Percentiles rank a stretch among this genome's conserved stretches.
Conservation (phyloP, 2,329 filamentous ascomycete species). For the Penicillium italicum region DNA sequence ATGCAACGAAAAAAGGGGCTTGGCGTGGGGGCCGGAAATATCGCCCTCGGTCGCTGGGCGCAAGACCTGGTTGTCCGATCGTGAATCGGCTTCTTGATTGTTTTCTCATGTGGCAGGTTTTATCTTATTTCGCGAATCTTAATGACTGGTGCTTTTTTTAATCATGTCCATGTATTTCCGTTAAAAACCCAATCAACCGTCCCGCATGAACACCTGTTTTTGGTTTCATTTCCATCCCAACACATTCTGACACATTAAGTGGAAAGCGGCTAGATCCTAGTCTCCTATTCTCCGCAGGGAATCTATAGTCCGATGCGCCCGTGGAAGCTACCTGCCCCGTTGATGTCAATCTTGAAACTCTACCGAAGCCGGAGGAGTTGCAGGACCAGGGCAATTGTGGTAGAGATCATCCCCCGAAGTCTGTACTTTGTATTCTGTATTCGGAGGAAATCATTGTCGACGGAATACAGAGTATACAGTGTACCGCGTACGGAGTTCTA, state of each 20-base stretch:
- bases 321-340: neutral
- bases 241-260: neutral
- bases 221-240: neutral
- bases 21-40: conserved; percentile 8
- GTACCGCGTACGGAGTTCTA: neutral
- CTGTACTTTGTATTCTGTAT: neutral
- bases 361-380: neutral
- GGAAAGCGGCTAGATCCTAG: neutral
- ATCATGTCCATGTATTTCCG: neutral
- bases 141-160: neutral
- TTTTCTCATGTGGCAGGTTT: neutral
- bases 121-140: neutral
- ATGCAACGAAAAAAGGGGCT: neutral
- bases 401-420: neutral
- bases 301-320: neutral
- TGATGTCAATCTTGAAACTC: neutral
- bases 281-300: neutral
- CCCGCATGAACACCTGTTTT: neutral
- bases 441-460: neutral
- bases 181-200: neutral
- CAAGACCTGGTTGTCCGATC: neutral
- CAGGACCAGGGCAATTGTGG: neutral
- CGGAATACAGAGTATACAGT: neutral
- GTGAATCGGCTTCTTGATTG: neutral
- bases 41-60: neutral